Conservation (phyloP, 2,329 filamentous ascomycete genomes). For the Pestalotiopsis sp. region DNA sequence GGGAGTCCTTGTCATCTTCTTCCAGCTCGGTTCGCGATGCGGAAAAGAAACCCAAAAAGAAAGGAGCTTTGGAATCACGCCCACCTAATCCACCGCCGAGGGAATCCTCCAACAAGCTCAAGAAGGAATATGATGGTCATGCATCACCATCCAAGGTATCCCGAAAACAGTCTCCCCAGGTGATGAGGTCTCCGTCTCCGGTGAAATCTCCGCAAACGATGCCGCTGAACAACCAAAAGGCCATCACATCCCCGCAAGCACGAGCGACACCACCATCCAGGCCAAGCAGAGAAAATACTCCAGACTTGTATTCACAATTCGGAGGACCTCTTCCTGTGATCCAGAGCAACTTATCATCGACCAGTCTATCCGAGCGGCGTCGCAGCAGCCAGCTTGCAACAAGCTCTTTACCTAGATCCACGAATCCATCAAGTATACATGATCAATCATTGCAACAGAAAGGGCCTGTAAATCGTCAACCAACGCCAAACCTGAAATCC, state of each 20-base stretch:
- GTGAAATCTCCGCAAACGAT: constrained; percentile 29
- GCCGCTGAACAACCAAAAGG: constrained; percentile 25
- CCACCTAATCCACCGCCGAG: constrained; percentile 63
- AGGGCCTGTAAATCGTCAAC: constrained; percentile 33
- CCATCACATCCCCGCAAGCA: constrained; percentile 29
- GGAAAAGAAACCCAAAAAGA: constrained; percentile 45
- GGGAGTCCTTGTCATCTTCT: constrained; percentile 72
- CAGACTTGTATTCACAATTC: constrained; percentile 58
- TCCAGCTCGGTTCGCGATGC: constrained; percentile 65
- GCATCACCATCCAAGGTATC: constrained; percentile 39
- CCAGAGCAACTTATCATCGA: constrained; percentile 60
- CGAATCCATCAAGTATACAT: constrained; percentile 32
- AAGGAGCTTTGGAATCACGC: constrained; percentile 44
- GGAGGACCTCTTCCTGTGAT: constrained; percentile 54
- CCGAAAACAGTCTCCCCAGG: constrained; percentile 27
- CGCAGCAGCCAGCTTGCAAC: constrained; percentile 39
- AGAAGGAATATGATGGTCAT: constrained; percentile 36
- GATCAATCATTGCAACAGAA: constrained; percentile 29
- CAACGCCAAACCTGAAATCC: constrained; percentile 31
- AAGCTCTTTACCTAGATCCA: constrained; percentile 34
- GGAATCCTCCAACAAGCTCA: constrained; percentile 60
- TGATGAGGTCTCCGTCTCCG: constrained; percentile 32
- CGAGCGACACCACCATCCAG: constrained; percentile 51
- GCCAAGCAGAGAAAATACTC: constrained; percentile 69
- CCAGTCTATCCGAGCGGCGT: constrained; percentile 48